A percentile compares a stretch with the other conserved stretches of the same genome.
Conservation (phyloP, 164 flowering plant species). For the Stephania cephalantha region DNA sequence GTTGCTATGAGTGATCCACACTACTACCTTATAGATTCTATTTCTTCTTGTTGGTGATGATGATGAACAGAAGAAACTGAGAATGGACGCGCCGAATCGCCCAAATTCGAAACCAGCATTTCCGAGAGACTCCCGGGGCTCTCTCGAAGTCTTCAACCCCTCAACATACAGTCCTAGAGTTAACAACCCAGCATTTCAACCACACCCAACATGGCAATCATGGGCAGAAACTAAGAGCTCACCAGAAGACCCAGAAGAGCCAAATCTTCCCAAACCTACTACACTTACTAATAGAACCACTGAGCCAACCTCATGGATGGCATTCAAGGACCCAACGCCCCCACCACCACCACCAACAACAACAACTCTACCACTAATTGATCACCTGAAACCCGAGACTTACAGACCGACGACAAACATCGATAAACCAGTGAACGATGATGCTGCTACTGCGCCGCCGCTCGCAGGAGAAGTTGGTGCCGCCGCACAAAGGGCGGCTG, state of each 20-base stretch:
- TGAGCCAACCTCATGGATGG: slow-evolving; percentile 75
- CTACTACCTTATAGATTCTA: not conserved
- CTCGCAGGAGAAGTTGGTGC: slow-evolving; percentile 31
- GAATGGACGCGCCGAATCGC: slow-evolving; percentile 28
- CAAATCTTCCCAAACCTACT: slow-evolving; percentile 13
- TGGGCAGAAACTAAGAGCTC: slow-evolving; percentile 27
- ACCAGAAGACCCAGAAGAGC: slow-evolving; percentile 19
- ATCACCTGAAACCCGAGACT: slow-evolving; percentile 1
- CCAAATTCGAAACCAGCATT: slow-evolving; percentile 19
- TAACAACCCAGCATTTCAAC: slow-evolving; percentile 31
- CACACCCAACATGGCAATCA: slow-evolving; percentile 40
- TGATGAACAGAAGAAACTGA: slow-evolving; percentile 6
- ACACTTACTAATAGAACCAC: slow-evolving; percentile 3
- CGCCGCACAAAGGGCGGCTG: slow-evolving; percentile 84
- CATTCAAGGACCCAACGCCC: slow-evolving; percentile 40
- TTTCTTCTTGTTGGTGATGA: not conserved
- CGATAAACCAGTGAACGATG: slow-evolving; percentile 10
- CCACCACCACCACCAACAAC: slow-evolving; percentile 2
- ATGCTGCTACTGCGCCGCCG: not conserved
- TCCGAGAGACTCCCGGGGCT: slow-evolving; percentile 60
- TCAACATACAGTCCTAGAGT: slow-evolving; percentile 29
- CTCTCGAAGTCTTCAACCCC: slow-evolving; percentile 71
- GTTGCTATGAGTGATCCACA: not conserved
- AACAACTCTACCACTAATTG: slow-evolving; percentile 4
- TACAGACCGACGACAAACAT: not conserved